These are phyloP conservation scores for Monosiga brevicollis DNA, from an alignment of 78 protist species.

Conservation along the genomic window DNA sequence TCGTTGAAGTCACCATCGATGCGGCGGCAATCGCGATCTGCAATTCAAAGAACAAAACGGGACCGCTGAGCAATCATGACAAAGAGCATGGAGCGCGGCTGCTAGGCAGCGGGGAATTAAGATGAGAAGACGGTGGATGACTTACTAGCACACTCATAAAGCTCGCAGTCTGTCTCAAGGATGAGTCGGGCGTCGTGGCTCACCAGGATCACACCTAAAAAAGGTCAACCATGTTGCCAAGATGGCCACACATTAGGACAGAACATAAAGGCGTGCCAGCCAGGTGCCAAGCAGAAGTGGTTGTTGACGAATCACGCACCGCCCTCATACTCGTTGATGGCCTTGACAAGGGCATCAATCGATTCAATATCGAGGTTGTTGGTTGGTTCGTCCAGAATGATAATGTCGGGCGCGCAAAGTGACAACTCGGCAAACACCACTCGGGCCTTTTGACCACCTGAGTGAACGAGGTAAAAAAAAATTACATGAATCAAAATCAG, in stretches of 20 bases:
- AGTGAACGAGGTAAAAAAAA: too few species aligned
- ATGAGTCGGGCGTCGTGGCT: slow-evolving; percentile 42
- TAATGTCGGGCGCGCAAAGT: slow-evolving; percentile 74
- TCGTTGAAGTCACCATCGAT: slow-evolving; percentile 24
- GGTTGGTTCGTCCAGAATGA: slow-evolving; percentile 94
- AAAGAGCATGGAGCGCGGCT: too few species aligned
- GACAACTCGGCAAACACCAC: slow-evolving; percentile 82
- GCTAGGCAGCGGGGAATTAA: too few species aligned
- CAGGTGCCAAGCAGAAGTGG: too few species aligned
- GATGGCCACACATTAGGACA: too few species aligned
- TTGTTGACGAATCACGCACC: too few species aligned
- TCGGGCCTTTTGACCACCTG: slow-evolving; percentile 93
- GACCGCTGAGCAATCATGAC: too few species aligned
- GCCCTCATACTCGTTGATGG: slow-evolving; percentile 33
- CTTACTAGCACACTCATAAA: slow-evolving; percentile 38
- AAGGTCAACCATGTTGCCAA: too few species aligned
- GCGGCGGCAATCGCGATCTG: not conserved
- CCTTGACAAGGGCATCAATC: slow-evolving; percentile 41
- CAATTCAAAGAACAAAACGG: too few species aligned
- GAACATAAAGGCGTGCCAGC: too few species aligned
- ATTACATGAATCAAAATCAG: slow-evolving; percentile 17
- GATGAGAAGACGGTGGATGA: too few species aligned
- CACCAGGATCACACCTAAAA: slow-evolving; percentile 22
- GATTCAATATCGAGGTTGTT: slow-evolving; percentile 73
- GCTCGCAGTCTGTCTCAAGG: slow-evolving; percentile 14